Evolutionary conservation across 257 asterid genomes (phyloP).

Genomic region (Plantago elongata): DNA sequence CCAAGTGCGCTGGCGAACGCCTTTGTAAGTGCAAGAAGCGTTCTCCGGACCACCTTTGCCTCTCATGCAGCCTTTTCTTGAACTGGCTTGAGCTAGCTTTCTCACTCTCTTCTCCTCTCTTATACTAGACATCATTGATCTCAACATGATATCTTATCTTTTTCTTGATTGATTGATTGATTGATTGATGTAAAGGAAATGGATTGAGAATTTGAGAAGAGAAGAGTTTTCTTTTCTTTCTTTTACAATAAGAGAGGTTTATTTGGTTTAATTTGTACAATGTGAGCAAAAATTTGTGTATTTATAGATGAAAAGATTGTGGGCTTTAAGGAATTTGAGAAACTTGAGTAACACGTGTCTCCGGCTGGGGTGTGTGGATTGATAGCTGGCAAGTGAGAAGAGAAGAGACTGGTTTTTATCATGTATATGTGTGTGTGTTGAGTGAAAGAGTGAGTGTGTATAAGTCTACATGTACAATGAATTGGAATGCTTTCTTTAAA

Average conservation of each 20-base stretch:
- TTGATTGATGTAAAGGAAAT: too few species aligned
- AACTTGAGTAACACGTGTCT: constrained; percentile 37
- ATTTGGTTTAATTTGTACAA: neutral
- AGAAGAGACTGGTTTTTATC: constrained; percentile 17
- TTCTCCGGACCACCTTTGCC: constrained; percentile 95
- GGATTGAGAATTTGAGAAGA: neutral
- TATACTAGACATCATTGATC: constrained; percentile 5
- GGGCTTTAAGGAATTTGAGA: neutral
- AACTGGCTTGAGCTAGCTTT: constrained; percentile 40
- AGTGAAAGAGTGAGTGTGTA: too few species aligned
- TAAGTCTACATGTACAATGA: too few species aligned
- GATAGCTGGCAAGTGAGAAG: constrained; percentile 46
- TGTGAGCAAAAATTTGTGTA: neutral
- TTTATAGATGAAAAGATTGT: constrained; percentile 18
- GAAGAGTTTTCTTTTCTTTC: neutral
- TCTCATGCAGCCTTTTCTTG: constrained; percentile 79
- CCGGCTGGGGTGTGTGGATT: constrained; percentile 20
- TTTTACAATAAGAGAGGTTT: neutral
- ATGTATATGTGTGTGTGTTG: neutral
- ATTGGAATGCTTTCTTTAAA: too few species aligned
- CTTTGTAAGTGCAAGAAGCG: constrained; percentile 64
- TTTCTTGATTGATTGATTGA: neutral
- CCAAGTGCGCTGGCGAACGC: constrained; percentile 86
- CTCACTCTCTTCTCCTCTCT: constrained; percentile 19
- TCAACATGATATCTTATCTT: constrained; percentile 8